Evolutionary conservation across 1,139 yeast species (phyloP), one percentile per base, ranked within the genome.

Genomic region (Arxiozyma slooffiae): DNA sequence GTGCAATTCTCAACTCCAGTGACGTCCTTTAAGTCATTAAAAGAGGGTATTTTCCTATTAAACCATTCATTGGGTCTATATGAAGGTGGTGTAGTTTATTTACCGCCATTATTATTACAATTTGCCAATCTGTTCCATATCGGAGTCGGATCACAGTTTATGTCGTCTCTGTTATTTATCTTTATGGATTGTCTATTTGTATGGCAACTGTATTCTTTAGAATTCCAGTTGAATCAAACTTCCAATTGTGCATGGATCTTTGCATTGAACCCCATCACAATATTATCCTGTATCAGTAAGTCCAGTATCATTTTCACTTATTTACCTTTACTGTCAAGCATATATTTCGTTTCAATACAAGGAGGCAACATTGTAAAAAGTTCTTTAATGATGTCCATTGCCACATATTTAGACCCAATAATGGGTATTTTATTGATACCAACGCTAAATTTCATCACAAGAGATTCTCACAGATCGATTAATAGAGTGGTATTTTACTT

Each of bases 71-170:
- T 84, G 47, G 76, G 82, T 52, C 80, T 90, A 6, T 90, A 89
- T 61, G 80, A 80, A 53, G 95, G 96, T 20, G 95, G 96, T 1
- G 82, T 87, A 34, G 87, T 85, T 46, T 94, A 89, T 65, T 95
- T 88, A 62, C 77, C 95, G 4, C 96, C 96, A 1, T 64, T 90
- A 37, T 62, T 86, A 41, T 75, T 87, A 16, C 16, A 42, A 20
- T 30, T 34, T 7, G 9, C 4, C 4, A 5, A 23, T 17, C 14
- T 42, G 30, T 34, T 22, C 18, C 16, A 26, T 9, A n/a, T n/a
- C 3, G 23, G 8, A 7, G 39, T 9, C 30, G 16, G 38, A 5
- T 42, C 9, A 18, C 26, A 42, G n/a, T n/a, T 30, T 30, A 14
- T 22, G n/a, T 41, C 42, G 20, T 30, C 34, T 17, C 53, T 75